These are phyloP conservation scores for Melocanna baccifera DNA, from an alignment of 176 grass and related monocot genomes.

Conservation along the genomic window DNA sequence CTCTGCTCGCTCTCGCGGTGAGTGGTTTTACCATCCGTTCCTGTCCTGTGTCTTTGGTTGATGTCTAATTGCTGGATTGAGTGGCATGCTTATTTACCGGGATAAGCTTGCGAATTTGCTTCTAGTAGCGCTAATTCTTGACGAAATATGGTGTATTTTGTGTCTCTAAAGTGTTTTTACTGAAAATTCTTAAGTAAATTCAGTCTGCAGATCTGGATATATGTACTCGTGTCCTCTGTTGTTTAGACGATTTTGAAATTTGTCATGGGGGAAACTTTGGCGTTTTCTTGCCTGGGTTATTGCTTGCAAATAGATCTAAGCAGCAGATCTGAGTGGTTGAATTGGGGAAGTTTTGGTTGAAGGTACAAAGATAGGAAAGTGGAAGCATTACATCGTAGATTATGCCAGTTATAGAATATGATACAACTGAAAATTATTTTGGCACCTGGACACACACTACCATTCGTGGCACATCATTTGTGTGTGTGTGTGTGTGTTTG, in stretches of 20 bases:
- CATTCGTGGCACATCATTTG: neutral
- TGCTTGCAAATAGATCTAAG: conserved; percentile 17
- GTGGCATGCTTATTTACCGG: neutral
- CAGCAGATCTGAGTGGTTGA: conserved; percentile 29
- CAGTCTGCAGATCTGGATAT: conserved; percentile 18
- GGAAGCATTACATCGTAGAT: too few species aligned
- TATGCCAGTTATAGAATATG: neutral
- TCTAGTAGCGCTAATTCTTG: neutral
- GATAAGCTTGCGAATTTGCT: neutral
- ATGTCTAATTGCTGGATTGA: neutral
- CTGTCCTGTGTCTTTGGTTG: neutral
- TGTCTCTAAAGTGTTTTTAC: neutral
- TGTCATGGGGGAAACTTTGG: neutral
- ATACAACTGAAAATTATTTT: neutral
- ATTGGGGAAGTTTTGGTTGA: neutral
- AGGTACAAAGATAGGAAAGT: neutral
- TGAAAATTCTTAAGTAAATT: neutral
- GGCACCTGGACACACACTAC: neutral
- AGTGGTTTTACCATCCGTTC: neutral
- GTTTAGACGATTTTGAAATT: neutral
- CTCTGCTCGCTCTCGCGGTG: conserved; percentile 40
- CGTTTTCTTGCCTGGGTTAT: neutral
- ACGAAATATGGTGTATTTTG: neutral
- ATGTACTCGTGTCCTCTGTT: neutral
- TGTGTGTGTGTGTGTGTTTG: too few species aligned